Percentiles rank a stretch among this genome's conserved stretches.
These are phyloP conservation scores for Fereydounia khargensis DNA, from an alignment of 1,284 basidiomycete genomes.

Conservation along the genomic window DNA sequence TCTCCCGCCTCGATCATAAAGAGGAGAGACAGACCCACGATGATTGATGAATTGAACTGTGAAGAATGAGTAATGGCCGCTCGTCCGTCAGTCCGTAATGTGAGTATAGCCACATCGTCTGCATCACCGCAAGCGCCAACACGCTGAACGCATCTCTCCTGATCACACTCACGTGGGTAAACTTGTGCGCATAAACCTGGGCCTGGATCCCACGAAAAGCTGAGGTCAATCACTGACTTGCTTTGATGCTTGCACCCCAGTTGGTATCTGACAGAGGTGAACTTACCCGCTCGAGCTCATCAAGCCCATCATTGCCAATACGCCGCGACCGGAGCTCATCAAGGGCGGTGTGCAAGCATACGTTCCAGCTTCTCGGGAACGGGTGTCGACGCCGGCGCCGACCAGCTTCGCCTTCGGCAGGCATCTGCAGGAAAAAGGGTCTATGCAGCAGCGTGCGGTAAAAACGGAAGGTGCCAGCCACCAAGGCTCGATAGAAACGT, in stretches of 20 bases:
- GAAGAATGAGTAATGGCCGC: too few species aligned
- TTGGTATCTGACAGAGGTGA: too few species aligned
- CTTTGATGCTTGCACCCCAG: too few species aligned
- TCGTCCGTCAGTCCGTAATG: too few species aligned
- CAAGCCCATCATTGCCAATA: too few species aligned
- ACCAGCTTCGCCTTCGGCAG: slow-evolving; percentile 24
- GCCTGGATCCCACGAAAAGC: too few species aligned
- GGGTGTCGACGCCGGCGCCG: too few species aligned
- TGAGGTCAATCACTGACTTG: too few species aligned
- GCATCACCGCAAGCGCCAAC: background rate
- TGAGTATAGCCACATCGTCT: too few species aligned
- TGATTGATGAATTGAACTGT: slow-evolving; percentile 35
- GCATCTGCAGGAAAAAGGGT: slow-evolving; percentile 23
- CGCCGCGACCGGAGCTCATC: slow-evolving; percentile 29
- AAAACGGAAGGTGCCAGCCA: slow-evolving; percentile 26
- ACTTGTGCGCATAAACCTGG: slow-evolving; percentile 16
- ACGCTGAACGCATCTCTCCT: background rate
- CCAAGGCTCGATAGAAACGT: slow-evolving; percentile 32
- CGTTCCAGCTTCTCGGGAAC: slow-evolving; percentile 20
- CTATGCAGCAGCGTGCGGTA: slow-evolving; percentile 34
- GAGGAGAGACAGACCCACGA: slow-evolving; percentile 29
- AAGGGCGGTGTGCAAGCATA: slow-evolving; percentile 29
- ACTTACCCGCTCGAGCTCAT: too few species aligned
- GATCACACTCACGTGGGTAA: background rate
- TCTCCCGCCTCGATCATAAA: slow-evolving; percentile 28